Base-by-base conservation (phyloP, 1,284 basidiomycete species). In the Microbotryum saponariae region DNA sequence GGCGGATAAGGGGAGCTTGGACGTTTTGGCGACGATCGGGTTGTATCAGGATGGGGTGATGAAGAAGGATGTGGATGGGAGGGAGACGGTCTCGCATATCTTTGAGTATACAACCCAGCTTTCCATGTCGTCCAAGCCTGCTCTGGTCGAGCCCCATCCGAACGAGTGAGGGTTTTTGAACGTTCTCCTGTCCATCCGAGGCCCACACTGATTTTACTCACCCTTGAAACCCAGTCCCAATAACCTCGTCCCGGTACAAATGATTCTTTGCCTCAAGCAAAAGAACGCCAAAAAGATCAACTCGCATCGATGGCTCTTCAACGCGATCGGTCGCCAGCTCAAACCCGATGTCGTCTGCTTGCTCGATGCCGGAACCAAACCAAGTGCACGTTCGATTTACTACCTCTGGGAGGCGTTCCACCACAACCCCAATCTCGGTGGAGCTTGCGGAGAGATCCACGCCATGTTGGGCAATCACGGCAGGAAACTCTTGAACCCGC, bases 281-380 rank as follows among this genome's bases (percentile, higher is more conserved):
- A 91, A 96, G 79, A 97, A 97, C 77, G 87, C 91, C 73, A 96
- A 96, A 81, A 96, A 96, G 80, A 94, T 96, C 78, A 96, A 78
- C 77, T 91, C 88, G 48, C 80, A 82, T 67, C 85, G 94, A 55
- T 98, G 94, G 94, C 81, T 98, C 37, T 98, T 98, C 82, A 97
- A 97, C 72, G 94, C 91, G 8, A 86, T 98, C 59, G 93, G 91
- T 0, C 83, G 81, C 67, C 88, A 89, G 71, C 77, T 96, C 55
- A 79, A 92, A 82, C 91, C 91, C 8, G 89, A 94, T 71, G 85
- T 87, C 48, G 93, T 91, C 75, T 88, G 94, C 58, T 81, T 96
- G 46, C 83, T 96, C 64, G 91, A 94, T 74, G 92, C 91, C 2
- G 92, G 92, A 71, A 98, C 94, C 2, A 93, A 94, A 75, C 93